These are phyloP conservation scores for Insectozyma bohioensis DNA, from an alignment of 1,139 yeast species.

Conservation along the genomic window DNA sequence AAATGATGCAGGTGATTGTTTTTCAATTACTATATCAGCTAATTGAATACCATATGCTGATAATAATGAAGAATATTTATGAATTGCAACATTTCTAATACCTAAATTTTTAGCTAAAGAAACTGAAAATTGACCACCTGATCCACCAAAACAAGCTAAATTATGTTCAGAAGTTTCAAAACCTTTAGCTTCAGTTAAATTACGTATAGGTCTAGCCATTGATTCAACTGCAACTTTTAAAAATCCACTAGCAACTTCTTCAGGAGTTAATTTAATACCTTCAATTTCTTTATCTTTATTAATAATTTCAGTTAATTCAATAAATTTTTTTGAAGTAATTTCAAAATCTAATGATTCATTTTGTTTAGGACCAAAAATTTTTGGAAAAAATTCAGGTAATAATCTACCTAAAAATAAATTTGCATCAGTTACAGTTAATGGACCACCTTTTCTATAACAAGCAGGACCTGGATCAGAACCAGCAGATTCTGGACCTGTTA, in stretches of 20 bases:
- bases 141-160: conserved; percentile 47
- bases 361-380: conserved; percentile 45
- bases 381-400: conserved; percentile 41
- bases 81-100: conserved; percentile 39
- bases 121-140: conserved; percentile 48
- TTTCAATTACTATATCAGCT: conserved; percentile 57
- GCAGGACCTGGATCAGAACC: conserved; percentile 52
- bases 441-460: conserved; percentile 48
- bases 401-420: conserved; percentile 42
- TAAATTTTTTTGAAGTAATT: conserved; percentile 28
- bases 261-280: conserved; percentile 28
- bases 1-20: conserved; percentile 55
- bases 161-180: conserved; percentile 40
- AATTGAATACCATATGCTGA: conserved; percentile 47
- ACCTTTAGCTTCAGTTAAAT: conserved; percentile 46
- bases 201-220: conserved; percentile 48
- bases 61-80: conserved; percentile 43
- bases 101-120: conserved; percentile 41
- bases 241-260: conserved; percentile 45
- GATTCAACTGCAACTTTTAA: conserved; percentile 46
- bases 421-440: conserved; percentile 49
- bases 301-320: conserved; percentile 32
- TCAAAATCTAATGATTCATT: conserved; percentile 39
- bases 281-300: conserved; percentile 26
- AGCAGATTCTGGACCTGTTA: conserved; percentile 49